Base-by-base conservation (phyloP, 805 yeast species). In the Wickerhamomyces canadensis region DNA sequence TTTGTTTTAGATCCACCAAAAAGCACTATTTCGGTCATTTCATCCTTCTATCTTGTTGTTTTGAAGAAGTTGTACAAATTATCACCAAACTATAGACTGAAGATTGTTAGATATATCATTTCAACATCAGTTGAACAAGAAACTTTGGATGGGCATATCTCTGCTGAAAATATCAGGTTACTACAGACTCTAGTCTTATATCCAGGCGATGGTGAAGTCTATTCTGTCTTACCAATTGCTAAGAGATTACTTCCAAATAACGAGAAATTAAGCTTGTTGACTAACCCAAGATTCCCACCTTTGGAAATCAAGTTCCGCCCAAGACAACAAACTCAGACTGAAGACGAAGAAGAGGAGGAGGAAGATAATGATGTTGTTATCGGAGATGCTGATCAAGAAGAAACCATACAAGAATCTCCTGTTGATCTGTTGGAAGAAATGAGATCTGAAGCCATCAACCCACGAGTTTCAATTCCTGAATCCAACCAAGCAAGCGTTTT, bases 241-340 rank as follows among this genome's bases (percentile, higher is more conserved):
- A 58, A 76, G 11, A 61, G 66, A 3, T 51, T 83, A 6, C 54
- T 82, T 41, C 58, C 69, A 12, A 57, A 63, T 29, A 75, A 77
- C 50, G 71, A 67, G 8, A 53, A 74, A 16, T 54, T 80, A 29
- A 75, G 84, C 51, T 65, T 82, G 1, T 66, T 85, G 48, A 70
- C 76, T 37, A 82, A 83, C 49, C 95, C 96, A 29, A 68, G 93
- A 50, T 74, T 86, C 48, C 95, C 96, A 44, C 41, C 55, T 36
- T 25, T 49, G 43, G 52, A 53, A 21, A 34, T 36, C 8, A 45
- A 44, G 13, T 51, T 42, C 34, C 49, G 45, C 19, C 45, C 51
- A 13, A 50, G 50, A 28, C 44, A 29, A 5, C 46, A 40, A 9
- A 43, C 37, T n/a, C 53, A 43, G 7, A 51, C 45, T 21, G 62